phyloP scores from a whole-genome alignment of 2,329 filamentous ascomycete genomes.

The Gliomastix tumulicola region DNA sequence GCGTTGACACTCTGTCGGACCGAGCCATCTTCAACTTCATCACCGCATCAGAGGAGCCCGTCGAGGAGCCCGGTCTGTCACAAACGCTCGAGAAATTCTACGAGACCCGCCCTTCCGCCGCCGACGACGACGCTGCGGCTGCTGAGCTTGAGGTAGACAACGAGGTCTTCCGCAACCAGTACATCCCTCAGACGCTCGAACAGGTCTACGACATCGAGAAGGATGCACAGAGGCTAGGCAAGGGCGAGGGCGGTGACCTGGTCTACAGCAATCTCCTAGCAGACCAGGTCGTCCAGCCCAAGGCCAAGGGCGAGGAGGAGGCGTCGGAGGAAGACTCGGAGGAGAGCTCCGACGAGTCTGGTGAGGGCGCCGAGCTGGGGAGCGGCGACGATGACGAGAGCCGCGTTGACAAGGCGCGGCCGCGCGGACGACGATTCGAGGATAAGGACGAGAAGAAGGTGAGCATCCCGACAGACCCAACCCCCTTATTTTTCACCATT shows the following conservation, averaged over 20 bases:
- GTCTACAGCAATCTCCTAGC: conserved; percentile 83
- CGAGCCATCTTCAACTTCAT: conserved; percentile 80
- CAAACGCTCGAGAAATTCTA: conserved; percentile 62
- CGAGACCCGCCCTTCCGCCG: conserved; percentile 40
- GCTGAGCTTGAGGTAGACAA: conserved; percentile 71
- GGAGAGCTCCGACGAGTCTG: conserved; percentile 30
- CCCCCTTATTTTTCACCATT: neutral
- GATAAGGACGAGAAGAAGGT: conserved; percentile 87
- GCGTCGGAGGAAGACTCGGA: conserved; percentile 27
- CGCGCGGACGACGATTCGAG: conserved; percentile 77
- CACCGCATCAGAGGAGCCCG: conserved; percentile 51
- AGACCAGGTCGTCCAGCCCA: conserved; percentile 45
- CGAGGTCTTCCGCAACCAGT: conserved; percentile 91
- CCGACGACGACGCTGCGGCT: conserved; percentile 42
- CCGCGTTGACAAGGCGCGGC: conserved; percentile 57
- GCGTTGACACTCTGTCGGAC: conserved; percentile 75
- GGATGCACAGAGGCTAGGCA: conserved; percentile 70
- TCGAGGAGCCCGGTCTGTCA: conserved; percentile 54
- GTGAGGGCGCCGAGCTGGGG: conserved; percentile 39
- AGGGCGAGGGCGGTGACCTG: conserved; percentile 68
- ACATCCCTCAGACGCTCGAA: conserved; percentile 91
- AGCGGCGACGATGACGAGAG: conserved; percentile 40
- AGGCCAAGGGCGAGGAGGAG: conserved; percentile 27
- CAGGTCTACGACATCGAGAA: conserved; percentile 96
- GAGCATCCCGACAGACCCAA: too few relatives aligned